phyloP scores from a whole-genome alignment of 1,139 yeast species.

The Geotrichum klebahnii region DNA sequence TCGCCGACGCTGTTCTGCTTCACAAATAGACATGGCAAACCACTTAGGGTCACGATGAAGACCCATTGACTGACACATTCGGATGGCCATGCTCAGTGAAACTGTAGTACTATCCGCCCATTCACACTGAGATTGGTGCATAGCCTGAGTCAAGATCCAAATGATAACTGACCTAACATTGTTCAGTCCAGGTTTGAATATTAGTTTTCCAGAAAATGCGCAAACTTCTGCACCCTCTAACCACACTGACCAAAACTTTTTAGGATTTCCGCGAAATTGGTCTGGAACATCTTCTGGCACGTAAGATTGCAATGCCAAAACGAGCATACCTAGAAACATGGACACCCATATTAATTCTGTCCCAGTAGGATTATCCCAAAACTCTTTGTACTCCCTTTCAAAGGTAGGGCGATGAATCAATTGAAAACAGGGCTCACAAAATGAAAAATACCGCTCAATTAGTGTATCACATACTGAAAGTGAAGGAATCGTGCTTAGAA shows the following conservation, averaged over 20 bases:
- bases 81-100: conserved; percentile 32
- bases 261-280: conserved; percentile 25
- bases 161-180: conserved; percentile 35
- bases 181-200: conserved; percentile 36
- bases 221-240: conserved; percentile 35
- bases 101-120: conserved; percentile 35
- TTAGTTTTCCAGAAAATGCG: conserved; percentile 32
- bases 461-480: conserved; percentile 31
- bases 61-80: conserved; percentile 38
- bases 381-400: conserved; percentile 31
- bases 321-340: conserved; percentile 33
- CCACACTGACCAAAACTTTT: conserved; percentile 33
- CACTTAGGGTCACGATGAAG: conserved; percentile 39
- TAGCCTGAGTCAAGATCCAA: conserved; percentile 35
- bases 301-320: conserved; percentile 34
- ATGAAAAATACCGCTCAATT: conserved; percentile 33
- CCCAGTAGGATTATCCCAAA: conserved; percentile 34
- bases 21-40: conserved; percentile 36
- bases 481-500: conserved; percentile 33
- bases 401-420: conserved; percentile 36
- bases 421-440: conserved; percentile 32
- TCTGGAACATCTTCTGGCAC: conserved; percentile 25
- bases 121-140: conserved; percentile 24
- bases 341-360: conserved; percentile 37
- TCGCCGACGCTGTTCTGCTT: conserved; percentile 36